Evolutionary conservation across 306 rosid genomes (phyloP).

Genomic region (Castanea crenata): DNA sequence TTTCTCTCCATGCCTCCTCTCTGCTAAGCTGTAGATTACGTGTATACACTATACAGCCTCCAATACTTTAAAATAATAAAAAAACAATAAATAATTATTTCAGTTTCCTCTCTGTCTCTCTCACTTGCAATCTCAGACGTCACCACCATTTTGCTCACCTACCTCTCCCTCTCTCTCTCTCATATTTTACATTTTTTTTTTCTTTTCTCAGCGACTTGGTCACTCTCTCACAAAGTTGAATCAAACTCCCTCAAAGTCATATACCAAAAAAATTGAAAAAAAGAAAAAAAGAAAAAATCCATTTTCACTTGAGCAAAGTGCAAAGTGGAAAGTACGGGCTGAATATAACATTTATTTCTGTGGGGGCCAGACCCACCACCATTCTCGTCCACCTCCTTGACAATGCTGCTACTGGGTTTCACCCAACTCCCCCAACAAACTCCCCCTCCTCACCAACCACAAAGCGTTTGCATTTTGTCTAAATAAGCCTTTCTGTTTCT

Average conservation of each 20-base stretch:
- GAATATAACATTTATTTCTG: conserved; percentile 7
- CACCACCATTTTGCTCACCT: conserved; percentile 57
- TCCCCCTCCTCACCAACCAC: conserved; percentile 45
- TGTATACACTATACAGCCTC: too few relatives aligned
- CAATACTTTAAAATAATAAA: too few relatives aligned
- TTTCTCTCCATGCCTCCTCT: too few relatives aligned
- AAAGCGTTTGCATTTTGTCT: conserved; percentile 19
- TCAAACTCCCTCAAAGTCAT: background rate
- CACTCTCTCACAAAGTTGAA: background rate
- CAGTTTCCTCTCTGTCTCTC: background rate
- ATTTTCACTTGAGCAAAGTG: background rate
- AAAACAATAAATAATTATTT: too few relatives aligned
- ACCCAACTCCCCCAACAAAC: conserved; percentile 35
- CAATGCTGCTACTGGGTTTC: conserved; percentile 48
- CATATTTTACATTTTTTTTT: background rate
- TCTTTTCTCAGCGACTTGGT: background rate
- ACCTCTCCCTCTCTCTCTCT: conserved; percentile 19
- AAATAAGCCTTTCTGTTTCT: conserved; percentile 1
- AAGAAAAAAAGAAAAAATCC: background rate
- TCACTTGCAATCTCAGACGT: conserved; percentile 17
- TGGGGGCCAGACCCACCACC: conserved; percentile 43
- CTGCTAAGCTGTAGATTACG: too few relatives aligned
- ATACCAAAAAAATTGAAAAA: background rate
- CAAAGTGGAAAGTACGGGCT: background rate
- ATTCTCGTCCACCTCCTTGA: conserved; percentile 34